Percentiles rank a stretch among this genome's conserved stretches.
Evolutionary conservation across 352 stramenopile species (phyloP).

Genomic region (Phytopythium mirpurense): DNA sequence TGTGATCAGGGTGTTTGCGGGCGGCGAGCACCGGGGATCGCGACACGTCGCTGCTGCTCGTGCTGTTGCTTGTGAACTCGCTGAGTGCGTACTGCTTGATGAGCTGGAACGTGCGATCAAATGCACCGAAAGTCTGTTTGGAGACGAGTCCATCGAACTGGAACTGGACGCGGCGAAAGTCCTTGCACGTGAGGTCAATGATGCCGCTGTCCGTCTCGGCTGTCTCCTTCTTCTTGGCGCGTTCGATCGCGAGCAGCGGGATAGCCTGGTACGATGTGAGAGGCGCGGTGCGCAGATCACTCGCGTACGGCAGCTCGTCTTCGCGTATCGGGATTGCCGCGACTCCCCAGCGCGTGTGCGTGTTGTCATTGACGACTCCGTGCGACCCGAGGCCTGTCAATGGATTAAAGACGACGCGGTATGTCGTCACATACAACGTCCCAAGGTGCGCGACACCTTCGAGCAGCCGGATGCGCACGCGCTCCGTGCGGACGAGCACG

Average conservation of each 20-base stretch:
- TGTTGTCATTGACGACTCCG: slow-evolving; percentile 7
- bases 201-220: slow-evolving; percentile 67
- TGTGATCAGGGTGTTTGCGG: background rate
- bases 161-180: slow-evolving; percentile 77
- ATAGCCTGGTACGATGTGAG: slow-evolving; percentile 65
- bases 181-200: slow-evolving; percentile 72
- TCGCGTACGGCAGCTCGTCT: slow-evolving; percentile 39
- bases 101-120: slow-evolving; percentile 58
- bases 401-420: slow-evolving; percentile 73
- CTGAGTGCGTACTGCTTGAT: slow-evolving; percentile 58
- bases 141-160: slow-evolving; percentile 67
- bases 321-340: slow-evolving; percentile 17
- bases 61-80: slow-evolving; percentile 4
- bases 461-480: slow-evolving; percentile 53
- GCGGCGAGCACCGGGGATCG: background rate
- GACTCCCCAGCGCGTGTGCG: slow-evolving; percentile 2
- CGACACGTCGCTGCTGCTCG: background rate
- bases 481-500: slow-evolving; percentile 53
- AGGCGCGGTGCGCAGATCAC: slow-evolving; percentile 31
- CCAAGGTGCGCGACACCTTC: slow-evolving; percentile 41
- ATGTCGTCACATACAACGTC: slow-evolving; percentile 78
- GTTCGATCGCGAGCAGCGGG: slow-evolving; percentile 61
- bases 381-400: background rate
- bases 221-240: slow-evolving; percentile 70
- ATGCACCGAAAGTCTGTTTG: slow-evolving; percentile 75